A percentile compares a stretch with the other conserved stretches of the same genome.
These are phyloP conservation scores for Citrullus mucosospermus DNA, from an alignment of 306 rosid genomes.

Conservation along the genomic window DNA sequence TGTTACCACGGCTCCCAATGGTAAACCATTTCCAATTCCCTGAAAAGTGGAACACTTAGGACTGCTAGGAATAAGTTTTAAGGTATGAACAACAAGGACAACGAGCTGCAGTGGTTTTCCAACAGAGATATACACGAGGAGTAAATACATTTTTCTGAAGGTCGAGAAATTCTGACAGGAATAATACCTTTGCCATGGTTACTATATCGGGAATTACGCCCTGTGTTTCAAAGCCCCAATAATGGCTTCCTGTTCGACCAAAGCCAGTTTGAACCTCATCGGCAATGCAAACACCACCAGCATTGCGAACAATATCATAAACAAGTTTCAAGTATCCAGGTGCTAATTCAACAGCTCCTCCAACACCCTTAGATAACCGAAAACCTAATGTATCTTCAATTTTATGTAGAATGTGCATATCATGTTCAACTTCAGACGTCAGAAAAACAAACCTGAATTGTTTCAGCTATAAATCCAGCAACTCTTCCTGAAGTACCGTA, in stretches of 20 bases:
- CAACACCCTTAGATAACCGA: constrained; percentile 50
- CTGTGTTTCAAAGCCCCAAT: constrained; percentile 93
- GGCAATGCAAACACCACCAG: constrained; percentile 94
- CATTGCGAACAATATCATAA: constrained; percentile 69
- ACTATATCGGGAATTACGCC: constrained; percentile 86
- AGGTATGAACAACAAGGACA: neutral
- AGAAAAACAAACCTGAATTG: constrained; percentile 49
- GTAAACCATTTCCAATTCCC: constrained; percentile 94
- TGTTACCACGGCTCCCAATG: constrained; percentile 86
- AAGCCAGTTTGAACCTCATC: constrained; percentile 98
- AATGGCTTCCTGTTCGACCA: constrained; percentile 89
- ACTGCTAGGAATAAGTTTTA: neutral
- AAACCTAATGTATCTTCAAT: neutral
- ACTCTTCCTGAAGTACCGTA: constrained; percentile 71
- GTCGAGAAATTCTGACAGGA: neutral
- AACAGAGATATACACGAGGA: neutral
- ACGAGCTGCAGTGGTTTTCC: neutral
- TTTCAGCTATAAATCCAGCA: constrained; percentile 86
- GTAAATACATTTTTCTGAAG: neutral
- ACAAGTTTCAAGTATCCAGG: constrained; percentile 80
- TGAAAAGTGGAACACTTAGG: constrained; percentile 17
- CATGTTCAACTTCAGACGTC: neutral
- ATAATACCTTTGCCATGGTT: constrained; percentile 89
- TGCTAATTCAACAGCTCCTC: constrained; percentile 81
- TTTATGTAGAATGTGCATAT: neutral